Evolutionary conservation across 208 protist genomes (phyloP).

Genomic region (Trypanosoma theileri): DNA sequence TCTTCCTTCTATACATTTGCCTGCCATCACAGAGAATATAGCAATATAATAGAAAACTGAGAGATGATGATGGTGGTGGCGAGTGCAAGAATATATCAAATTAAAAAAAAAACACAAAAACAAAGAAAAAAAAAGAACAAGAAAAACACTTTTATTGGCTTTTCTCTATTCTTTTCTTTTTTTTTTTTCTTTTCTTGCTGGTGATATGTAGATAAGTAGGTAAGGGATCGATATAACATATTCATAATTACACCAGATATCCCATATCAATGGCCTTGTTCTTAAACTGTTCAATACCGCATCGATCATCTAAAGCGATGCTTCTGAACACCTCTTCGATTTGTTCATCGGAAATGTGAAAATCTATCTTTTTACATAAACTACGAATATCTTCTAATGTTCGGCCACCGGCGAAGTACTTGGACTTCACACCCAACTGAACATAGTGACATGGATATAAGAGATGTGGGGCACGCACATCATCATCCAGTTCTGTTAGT

Average conservation of each 20-base stretch:
- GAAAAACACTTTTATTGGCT: too few species aligned
- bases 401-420: constrained; percentile 81
- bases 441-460: constrained; percentile 87
- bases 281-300: constrained; percentile 89
- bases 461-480: constrained; percentile 67
- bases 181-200: constrained; percentile 8
- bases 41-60: background rate
- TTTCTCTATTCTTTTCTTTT: constrained; percentile 11
- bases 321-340: constrained; percentile 72
- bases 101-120: background rate
- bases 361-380: constrained; percentile 66
- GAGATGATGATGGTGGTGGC: too few species aligned
- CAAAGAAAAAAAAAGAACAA: background rate
- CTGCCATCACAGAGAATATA: background rate
- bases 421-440: constrained; percentile 66
- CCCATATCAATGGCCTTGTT: constrained; percentile 69
- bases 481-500: constrained; percentile 48
- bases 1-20: background rate
- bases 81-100: background rate
- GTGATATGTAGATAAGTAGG: constrained; percentile 1
- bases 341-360: constrained; percentile 61
- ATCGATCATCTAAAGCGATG: constrained; percentile 42
- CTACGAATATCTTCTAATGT: constrained; percentile 58
- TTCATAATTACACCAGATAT: constrained; percentile 38
- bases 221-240: too few species aligned